Base-by-base conservation (phyloP, 371 early-diverging fungal species). In the Rhizopus stolonifer region DNA sequence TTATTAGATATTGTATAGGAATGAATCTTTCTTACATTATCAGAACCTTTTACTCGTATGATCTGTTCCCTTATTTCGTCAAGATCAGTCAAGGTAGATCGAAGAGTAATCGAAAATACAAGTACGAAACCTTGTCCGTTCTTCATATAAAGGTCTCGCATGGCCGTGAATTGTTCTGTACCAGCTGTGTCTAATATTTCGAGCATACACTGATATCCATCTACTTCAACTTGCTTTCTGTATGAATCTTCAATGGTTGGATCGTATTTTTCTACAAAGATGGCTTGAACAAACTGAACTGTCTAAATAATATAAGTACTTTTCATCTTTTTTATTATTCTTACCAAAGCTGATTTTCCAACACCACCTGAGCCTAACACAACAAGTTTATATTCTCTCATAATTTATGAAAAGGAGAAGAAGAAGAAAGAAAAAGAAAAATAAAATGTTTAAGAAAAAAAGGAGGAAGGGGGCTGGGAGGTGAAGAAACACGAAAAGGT, bases 211-310 rank as follows among this genome's bases (percentile, higher is more conserved):
- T 88, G 89, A 52, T 87, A 84, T 25, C 84, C 85, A 55, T 92
- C 93, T 19, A 93, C 86, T 65, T 91, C 91, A 24, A 91, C 87
- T 61, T 90, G 90, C 63, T 91, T 92, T 54, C 92, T 79, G 68
- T 92, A 93, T 25, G 89, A 89, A 65, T 93, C 94, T 67, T 93
- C 94, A 56, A 93, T 93, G 2, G 92, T 92, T 22, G 94, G 92
- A 61, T 93, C 94, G 63, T 93, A 93, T 63, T 89, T 86, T 51
- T 91, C 94, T 26, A 92, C 91, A 70, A 92, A 93, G 31, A 91
- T 88, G 6, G 87, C 85, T 67, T 93, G 94, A 26, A 93, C 92
- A 67, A 92, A 93, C 69, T 93, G 92, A 13, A 93, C 92, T 2
- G 94, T 93, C 91, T 93, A 46, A 31, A 33, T 15, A n/a, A 19